Base-by-base conservation (phyloP, 2,329 filamentous ascomycete species). In the Fusarium heterosporum region DNA sequence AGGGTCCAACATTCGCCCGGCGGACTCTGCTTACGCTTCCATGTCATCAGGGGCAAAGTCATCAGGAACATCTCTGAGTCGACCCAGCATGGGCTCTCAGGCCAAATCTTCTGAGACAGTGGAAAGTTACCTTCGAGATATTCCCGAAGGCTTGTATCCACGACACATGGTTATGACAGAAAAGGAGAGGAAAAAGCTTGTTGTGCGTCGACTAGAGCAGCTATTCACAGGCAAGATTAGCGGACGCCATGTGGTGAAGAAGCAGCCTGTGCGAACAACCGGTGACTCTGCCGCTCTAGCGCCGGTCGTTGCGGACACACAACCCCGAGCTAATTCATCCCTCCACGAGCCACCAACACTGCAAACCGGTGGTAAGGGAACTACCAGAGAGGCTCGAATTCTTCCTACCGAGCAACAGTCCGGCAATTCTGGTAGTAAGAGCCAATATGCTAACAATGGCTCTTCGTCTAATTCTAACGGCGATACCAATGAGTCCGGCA, bases 141-240 rank as follows among this genome's bases (percentile, higher is more conserved):
- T 93, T 7, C 90, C 91, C 0, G 84, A 88, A 64, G 89, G 89
- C 0, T 74, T 93, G 0, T 82, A 92, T 36, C 90, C 90, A 0
- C 84, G 85, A 12, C 83, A 85, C 41, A 80, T 84, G 25, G 75
- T 81, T 1, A 87, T 93, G 85, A 88, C 89, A 0, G 92, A 95
- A 14, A 89, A 87, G 66, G 85, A 90, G 8, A 93, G 88, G 79
- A 93, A 92, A 80, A 93, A 89, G 73, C 74, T 93, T 19, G 90
- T 95, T 0, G 93, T 95, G 4, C 85, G 87, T 53, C 85, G 91
- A 3, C 77, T 96, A 8, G 93, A 96, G 72, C 91, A 94, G 65
- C 83, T 96, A 2, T 96, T 96, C 64, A 93, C 92, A 1, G 93
- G 93, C 4, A 91, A 90, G 72, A 82, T 84, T 17, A 77, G 76